Evolutionary conservation across 1,284 basidiomycete genomes (phyloP).

Genomic region (Wolfiporia cocos): DNA sequence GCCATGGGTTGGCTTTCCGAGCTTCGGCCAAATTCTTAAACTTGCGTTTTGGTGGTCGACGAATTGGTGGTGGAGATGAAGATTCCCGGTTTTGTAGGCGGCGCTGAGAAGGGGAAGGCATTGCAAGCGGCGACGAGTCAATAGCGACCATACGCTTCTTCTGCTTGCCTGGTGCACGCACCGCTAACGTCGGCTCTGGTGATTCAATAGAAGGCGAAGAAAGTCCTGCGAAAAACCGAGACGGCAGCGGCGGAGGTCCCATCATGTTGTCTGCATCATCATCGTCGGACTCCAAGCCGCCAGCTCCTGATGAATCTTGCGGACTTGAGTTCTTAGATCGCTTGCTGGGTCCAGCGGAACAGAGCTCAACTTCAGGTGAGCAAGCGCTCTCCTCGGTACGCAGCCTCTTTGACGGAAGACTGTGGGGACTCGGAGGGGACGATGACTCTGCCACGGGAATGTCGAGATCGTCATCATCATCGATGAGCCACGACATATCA

Average conservation of each 20-base stretch:
- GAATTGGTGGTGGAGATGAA: constrained; percentile 21
- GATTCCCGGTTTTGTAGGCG: constrained; percentile 33
- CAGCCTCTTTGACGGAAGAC: not conserved
- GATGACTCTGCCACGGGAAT: constrained; percentile 47
- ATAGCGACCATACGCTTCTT: constrained; percentile 27
- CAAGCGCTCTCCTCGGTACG: no score
- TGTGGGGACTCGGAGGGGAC: constrained; percentile 21
- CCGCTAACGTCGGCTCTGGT: constrained; percentile 47
- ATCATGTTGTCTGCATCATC: constrained; percentile 20
- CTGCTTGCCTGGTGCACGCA: constrained; percentile 37
- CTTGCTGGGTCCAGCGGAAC: no score
- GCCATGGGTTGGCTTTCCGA: constrained; percentile 42
- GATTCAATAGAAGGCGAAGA: constrained; percentile 13
- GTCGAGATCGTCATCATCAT: constrained; percentile 40
- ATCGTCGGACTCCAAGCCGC: not conserved
- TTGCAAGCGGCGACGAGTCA: constrained; percentile 35
- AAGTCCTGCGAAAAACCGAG: constrained; percentile 16
- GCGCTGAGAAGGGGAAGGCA: constrained; percentile 35
- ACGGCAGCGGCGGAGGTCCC: constrained; percentile 37
- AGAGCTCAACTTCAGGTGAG: no score
- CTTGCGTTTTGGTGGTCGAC: constrained; percentile 26
- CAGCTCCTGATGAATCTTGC: constrained; percentile 1
- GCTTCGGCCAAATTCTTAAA: constrained; percentile 26
- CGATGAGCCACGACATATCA: constrained; percentile 59
- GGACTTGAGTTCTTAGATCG: constrained; percentile 11